phyloP scores from a whole-genome alignment of 2,329 filamentous ascomycete genomes.

The Colletotrichum viniferum region DNA sequence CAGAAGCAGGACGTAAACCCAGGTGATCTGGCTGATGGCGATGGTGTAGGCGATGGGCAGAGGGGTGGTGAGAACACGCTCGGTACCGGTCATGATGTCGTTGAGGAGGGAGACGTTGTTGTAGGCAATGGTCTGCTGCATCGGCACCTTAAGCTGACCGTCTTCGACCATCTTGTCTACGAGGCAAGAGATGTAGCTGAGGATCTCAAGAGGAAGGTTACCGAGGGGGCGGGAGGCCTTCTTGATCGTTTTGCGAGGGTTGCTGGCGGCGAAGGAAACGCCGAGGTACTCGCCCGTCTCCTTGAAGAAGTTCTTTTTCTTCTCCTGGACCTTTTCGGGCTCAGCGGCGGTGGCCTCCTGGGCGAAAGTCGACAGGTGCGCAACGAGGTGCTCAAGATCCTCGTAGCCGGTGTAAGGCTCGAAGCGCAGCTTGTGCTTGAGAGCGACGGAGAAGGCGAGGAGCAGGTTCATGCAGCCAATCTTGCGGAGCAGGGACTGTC shows the following conservation, averaged over 20 bases:
- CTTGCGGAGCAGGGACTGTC: constrained; percentile 73
- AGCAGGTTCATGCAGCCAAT: constrained; percentile 78
- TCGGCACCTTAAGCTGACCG: constrained; percentile 58
- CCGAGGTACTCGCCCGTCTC: constrained; percentile 74
- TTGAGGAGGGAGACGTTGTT: constrained; percentile 68
- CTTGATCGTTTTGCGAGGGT: constrained; percentile 81
- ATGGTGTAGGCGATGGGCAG: constrained; percentile 85
- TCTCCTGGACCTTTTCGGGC: constrained; percentile 32
- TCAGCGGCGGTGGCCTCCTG: constrained; percentile 51
- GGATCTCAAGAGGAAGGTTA: constrained; percentile 82
- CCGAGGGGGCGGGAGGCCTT: constrained; percentile 73
- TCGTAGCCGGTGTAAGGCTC: constrained; percentile 81
- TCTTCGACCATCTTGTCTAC: constrained; percentile 64
- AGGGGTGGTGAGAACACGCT: constrained; percentile 82
- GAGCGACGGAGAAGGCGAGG: constrained; percentile 74
- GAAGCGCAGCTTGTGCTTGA: constrained; percentile 85
- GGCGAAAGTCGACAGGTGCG: constrained; percentile 78
- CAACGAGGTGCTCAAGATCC: constrained; percentile 72
- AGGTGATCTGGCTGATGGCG: constrained; percentile 84
- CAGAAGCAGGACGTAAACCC: constrained; percentile 80
- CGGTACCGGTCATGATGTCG: constrained; percentile 73
- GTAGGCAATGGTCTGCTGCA: constrained; percentile 65
- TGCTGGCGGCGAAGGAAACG: constrained; percentile 76
- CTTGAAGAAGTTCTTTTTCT: constrained; percentile 62
- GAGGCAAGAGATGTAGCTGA: constrained; percentile 73